A percentile compares a stretch with the other conserved stretches of the same genome.
Conservation (phyloP, 2,329 filamentous ascomycete species). For the Sporothrix brunneoviolacea region DNA sequence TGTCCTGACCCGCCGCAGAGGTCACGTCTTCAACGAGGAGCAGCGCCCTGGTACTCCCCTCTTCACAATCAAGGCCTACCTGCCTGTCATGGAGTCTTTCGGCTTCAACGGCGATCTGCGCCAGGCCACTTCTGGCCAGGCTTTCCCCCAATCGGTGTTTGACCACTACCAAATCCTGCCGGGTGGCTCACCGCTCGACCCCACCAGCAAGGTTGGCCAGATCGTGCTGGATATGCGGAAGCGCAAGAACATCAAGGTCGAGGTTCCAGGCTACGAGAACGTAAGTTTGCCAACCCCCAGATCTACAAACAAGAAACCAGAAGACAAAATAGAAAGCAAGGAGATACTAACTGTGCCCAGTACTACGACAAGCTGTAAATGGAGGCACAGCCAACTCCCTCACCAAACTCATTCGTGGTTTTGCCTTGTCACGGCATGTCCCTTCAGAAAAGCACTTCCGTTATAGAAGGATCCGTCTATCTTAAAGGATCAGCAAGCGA, state of each 20-base stretch:
- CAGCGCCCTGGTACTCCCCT: slow-evolving; percentile 97
- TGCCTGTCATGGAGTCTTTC: slow-evolving; percentile 36
- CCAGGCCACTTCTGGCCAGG: slow-evolving; percentile 87
- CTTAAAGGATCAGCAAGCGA: too few species aligned
- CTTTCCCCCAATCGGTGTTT: slow-evolving; percentile 98
- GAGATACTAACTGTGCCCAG: slow-evolving; percentile 36
- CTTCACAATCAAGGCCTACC: slow-evolving; percentile 71
- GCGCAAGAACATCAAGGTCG: slow-evolving; percentile 98
- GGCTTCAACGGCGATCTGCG: slow-evolving; percentile 98
- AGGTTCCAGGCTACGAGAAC: slow-evolving; percentile 89
- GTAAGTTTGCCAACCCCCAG: slow-evolving; percentile 53
- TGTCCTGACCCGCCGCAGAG: slow-evolving; percentile 94
- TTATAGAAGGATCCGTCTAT: too few species aligned
- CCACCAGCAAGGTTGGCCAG: slow-evolving; percentile 71
- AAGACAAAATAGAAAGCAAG: neutral
- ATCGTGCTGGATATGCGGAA: slow-evolving; percentile 89
- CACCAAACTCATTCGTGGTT: slow-evolving; percentile 13
- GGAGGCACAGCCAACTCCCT: slow-evolving; percentile 24
- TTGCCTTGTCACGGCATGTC: slow-evolving; percentile 6
- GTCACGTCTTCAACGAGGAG: slow-evolving; percentile 98
- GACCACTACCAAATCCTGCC: slow-evolving; percentile 97
- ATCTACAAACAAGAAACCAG: too few species aligned
- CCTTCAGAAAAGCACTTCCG: neutral
- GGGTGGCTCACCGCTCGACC: slow-evolving; percentile 86
- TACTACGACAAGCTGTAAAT: slow-evolving; percentile 99